Evolutionary conservation across 441 rosid genomes (phyloP), one percentile per base, ranked within the genome.

Genomic region (Erysimum cheiri): DNA sequence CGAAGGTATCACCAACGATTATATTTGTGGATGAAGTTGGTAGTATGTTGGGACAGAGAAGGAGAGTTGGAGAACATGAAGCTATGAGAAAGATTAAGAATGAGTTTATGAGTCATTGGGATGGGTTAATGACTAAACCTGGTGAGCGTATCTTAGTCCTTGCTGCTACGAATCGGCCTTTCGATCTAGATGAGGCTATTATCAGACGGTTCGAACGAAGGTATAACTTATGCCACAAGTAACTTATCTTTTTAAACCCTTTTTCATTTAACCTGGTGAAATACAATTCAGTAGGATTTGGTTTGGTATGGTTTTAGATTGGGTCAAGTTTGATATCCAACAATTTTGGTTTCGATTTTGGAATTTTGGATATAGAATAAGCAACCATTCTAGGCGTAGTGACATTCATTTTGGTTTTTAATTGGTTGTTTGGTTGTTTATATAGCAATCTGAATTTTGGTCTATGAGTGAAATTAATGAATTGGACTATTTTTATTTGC

Each of bases 51-150:
- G 99, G 99, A 60, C 98, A 95, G 73, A 77, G 97, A 74, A 89
- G 97, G 0, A 83, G 98, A 80, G 91, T 85, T 60, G 97, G 98
- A 28, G 99, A 95, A 88, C 99, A 92, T 65, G 98, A 95, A 80
- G 98, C 99, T 14, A 95, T 92, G 99, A 80, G 97, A 58, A 95
- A 92, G 87, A 95, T 92, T 4, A 92, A 95, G 74, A 95, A 95
- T 17, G 98, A 95, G 82, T 95, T 95, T 81, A 95, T 92, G 99
- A 70, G 93, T 1, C 99, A 90, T 69, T 95, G 99, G 99, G 99
- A 95, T 79, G 99, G 98, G 29, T 83, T 95, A 61, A 68, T 91
- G 90, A 84, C 97, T 43, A 95, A 86, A 62, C 3, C 92, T 0
- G 89, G 91, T 12, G 96, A 92, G 37, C 75, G 90, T 32, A 89